Evolutionary conservation across 2,329 filamentous ascomycete genomes (phyloP), one percentile per base, ranked within the genome.

Genomic region (Xylaria sp.): DNA sequence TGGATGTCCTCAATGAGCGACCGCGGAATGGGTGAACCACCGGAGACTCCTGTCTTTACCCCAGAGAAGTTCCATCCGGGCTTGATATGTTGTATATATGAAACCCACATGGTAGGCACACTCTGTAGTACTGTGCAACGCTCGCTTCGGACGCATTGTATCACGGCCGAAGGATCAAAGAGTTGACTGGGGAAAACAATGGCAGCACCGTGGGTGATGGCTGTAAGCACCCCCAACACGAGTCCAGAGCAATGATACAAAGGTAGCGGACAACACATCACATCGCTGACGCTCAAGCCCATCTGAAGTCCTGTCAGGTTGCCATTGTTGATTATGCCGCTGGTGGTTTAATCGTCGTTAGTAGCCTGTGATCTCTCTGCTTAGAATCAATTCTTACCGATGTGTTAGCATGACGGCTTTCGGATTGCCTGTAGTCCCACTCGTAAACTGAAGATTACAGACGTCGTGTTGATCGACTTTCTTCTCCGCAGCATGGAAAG

Each of bases 401-500:
- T 45, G 44, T 10, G 44, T 45, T 22, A 45, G 20, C 44, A 45
- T 45, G 44, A 45, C 44, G 44, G 44, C n/a, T 22, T 45, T 45
- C 7, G 44, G 44, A 9, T 45, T 45, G 4, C 44, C 44, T 3
- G 44, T 45, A n/a, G 44, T 45, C 44, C 44, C 44, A 11, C 44
- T 45, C 6, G 44, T 45, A 9, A 45, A 45, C 44, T 45, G 44
- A 7, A 45, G 22, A 22, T 45, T 45, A 5, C 17, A 22, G 5
- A 45, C 44, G 20, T 45, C 44, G 44, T 45, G 44, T 20, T n/a
- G 44, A 22, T 45, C 6, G 44, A 45, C 44, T 3, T 45, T 45
- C 44, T 7, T n/a, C 44, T 45, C 44, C 7, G 44, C 44, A 5
- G n/a, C n/a, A 2, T 20, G 4, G 3, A 45, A 9, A 25, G 44